Evolutionary conservation across 306 rosid genomes (phyloP).

Genomic region (Hippophae gyantsensis): DNA sequence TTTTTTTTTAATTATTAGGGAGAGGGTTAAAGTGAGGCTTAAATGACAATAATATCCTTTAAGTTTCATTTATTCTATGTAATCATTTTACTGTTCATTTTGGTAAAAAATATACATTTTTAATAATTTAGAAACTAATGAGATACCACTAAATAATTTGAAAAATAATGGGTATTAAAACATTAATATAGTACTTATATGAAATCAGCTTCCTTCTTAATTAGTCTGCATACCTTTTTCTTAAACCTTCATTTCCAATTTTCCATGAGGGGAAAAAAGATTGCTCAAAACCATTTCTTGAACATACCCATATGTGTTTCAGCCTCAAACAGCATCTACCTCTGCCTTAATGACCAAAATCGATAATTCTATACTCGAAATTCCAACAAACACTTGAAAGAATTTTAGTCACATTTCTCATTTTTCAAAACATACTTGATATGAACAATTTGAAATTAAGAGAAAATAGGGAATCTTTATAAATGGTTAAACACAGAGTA

Average conservation of each 20-base stretch:
- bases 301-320: slow-evolving; percentile 1
- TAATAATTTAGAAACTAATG: too few species aligned
- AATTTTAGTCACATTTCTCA: neutral
- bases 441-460: neutral
- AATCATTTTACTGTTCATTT: too few species aligned
- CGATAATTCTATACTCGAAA: neutral
- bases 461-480: neutral
- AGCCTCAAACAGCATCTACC: slow-evolving; percentile 6
- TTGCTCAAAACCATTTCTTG: slow-evolving; percentile 1
- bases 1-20: too few species aligned
- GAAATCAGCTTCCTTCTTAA: neutral
- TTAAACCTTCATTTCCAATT: neutral
- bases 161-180: neutral
- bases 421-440: neutral
- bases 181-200: neutral
- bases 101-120: too few species aligned
- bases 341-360: neutral
- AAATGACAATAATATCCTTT: too few species aligned
- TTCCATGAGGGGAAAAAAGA: neutral
- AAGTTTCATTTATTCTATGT: too few species aligned
- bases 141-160: too few species aligned
- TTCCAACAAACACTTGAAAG: neutral
- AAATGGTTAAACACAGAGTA: neutral
- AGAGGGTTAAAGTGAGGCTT: too few species aligned
- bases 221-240: neutral